These are phyloP conservation scores for Clitopilus hobsonii DNA, from an alignment of 768 basidiomycete genomes.

Conservation along the genomic window DNA sequence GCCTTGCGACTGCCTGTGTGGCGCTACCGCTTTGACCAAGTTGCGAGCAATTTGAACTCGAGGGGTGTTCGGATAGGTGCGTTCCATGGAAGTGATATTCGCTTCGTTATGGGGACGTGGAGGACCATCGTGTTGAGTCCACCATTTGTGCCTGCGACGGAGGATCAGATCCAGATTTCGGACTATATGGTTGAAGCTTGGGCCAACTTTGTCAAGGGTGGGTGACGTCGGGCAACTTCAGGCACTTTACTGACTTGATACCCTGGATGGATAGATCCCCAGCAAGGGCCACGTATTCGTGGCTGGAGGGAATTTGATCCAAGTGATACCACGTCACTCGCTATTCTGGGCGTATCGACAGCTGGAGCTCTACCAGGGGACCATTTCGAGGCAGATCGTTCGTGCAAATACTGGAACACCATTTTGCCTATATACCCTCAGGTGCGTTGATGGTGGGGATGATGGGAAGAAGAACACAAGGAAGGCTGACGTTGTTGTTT, in stretches of 20 bases:
- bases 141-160: slow-evolving; percentile 23
- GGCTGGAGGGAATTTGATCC: slow-evolving; percentile 24
- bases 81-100: slow-evolving; percentile 26
- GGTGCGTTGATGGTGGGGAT: slow-evolving; percentile 7
- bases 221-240: slow-evolving; percentile 1
- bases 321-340: slow-evolving; percentile 18
- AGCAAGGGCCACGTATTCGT: slow-evolving; percentile 20
- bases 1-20: slow-evolving; percentile 19
- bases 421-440: slow-evolving; percentile 24
- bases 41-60: slow-evolving; percentile 27
- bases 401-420: slow-evolving; percentile 26
- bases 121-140: slow-evolving; percentile 24
- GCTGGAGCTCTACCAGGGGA: slow-evolving; percentile 21
- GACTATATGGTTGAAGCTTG: slow-evolving; percentile 29
- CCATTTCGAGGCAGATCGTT: slow-evolving; percentile 18
- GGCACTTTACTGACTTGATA: not conserved
- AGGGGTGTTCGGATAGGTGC: slow-evolving; percentile 25
- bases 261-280: slow-evolving; percentile 18
- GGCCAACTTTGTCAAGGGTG: slow-evolving; percentile 32
- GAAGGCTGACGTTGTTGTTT: no score
- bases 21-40: slow-evolving; percentile 27
- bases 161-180: slow-evolving; percentile 23
- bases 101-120: slow-evolving; percentile 29
- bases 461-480: no score
- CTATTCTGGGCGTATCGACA: slow-evolving; percentile 20